These are phyloP conservation scores for Triticum turgidum DNA, from an alignment of 176 grass and related monocot species.

Conservation along the genomic window DNA sequence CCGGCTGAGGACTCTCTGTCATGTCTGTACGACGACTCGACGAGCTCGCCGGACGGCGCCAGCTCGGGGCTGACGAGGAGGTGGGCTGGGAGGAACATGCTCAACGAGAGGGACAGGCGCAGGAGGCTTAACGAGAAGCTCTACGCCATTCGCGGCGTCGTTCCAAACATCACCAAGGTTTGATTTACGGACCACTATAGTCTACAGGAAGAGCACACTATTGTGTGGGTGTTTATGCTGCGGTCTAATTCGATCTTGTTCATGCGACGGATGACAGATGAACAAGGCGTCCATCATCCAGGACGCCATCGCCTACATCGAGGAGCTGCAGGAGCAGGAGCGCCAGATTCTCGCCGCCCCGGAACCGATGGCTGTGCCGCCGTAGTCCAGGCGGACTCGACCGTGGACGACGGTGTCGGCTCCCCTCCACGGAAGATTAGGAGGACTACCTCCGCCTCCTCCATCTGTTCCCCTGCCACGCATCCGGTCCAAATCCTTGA, in stretches of 20 bases:
- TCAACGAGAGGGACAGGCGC: conserved; percentile 40
- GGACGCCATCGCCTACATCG: conserved; percentile 68
- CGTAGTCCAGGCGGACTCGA: not conserved
- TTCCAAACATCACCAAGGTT: conserved; percentile 58
- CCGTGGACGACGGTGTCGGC: not conserved
- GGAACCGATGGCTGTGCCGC: not conserved
- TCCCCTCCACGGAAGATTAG: conserved; percentile 9
- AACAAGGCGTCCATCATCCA: conserved; percentile 66
- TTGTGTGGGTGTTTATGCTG: no score
- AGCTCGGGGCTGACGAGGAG: not conserved
- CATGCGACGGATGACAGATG: conserved; percentile 25
- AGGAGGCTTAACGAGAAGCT: conserved; percentile 53
- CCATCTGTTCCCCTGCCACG: not conserved
- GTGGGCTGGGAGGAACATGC: conserved; percentile 26
- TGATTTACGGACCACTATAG: no score
- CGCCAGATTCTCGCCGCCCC: conserved; percentile 28
- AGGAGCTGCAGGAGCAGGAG: conserved; percentile 66
- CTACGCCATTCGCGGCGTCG: conserved; percentile 46
- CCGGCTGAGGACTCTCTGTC: conserved; percentile 25
- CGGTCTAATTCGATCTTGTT: no score
- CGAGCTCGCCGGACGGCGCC: conserved; percentile 36
- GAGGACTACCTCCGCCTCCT: not conserved
- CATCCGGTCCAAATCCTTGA: conserved; percentile 39
- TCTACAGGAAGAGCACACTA: not conserved
- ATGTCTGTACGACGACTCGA: conserved; percentile 20